Evolutionary conservation across 2,329 filamentous ascomycete genomes (phyloP).

Genomic region (Cladosporium sp.): DNA sequence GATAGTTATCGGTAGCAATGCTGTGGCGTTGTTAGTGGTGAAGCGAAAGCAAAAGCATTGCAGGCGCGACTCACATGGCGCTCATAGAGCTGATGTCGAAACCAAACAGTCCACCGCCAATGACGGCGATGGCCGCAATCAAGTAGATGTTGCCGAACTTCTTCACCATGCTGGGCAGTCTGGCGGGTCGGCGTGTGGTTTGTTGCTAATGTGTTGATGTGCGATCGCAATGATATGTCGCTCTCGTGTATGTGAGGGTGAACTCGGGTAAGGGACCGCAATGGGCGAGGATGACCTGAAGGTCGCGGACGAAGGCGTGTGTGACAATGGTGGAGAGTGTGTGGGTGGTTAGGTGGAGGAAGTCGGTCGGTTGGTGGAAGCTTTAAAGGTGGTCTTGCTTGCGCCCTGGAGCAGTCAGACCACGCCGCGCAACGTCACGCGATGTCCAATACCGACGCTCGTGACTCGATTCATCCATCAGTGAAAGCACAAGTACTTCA

Average conservation of each 20-base stretch:
- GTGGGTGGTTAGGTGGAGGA: not conserved
- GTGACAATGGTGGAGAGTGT: not conserved
- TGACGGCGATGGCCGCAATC: constrained; percentile 58
- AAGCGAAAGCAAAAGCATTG: not conserved
- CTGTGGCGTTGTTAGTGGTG: constrained; percentile 53
- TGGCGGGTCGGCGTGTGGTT: not conserved
- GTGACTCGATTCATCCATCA: not conserved
- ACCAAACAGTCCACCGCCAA: constrained; percentile 71
- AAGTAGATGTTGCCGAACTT: constrained; percentile 59
- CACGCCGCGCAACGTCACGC: not conserved
- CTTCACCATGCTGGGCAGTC: constrained; percentile 17
- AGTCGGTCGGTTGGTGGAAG: not conserved
- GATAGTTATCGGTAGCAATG: constrained; percentile 60
- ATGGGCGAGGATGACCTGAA: not conserved
- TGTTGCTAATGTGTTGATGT: not conserved
- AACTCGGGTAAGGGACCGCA: not conserved
- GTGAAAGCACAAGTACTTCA: not conserved
- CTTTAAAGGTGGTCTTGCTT: not conserved
- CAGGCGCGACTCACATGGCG: constrained; percentile 37
- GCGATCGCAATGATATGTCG: not conserved
- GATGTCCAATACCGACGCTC: not conserved
- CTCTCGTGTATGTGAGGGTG: not conserved
- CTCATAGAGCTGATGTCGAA: constrained; percentile 79
- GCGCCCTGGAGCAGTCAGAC: not conserved
- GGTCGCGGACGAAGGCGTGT: not conserved